Evolutionary conservation across 495 filamentous ascomycete genomes (phyloP).

Genomic region (Massariosphaeria phaeospora): DNA sequence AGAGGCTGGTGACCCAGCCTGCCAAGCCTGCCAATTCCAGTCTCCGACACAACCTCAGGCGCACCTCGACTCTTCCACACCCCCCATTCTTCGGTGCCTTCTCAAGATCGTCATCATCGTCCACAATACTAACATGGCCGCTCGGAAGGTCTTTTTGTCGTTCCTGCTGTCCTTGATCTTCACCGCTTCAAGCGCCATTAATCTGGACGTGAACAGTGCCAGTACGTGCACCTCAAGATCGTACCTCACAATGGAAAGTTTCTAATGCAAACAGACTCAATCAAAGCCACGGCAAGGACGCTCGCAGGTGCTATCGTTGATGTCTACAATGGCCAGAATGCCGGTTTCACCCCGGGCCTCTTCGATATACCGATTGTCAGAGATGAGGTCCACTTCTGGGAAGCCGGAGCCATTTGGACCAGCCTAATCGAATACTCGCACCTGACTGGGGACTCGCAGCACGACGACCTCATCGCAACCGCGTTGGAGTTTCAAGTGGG

Average conservation of each 20-base stretch:
- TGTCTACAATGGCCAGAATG: not conserved
- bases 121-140: not conserved
- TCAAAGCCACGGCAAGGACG: conserved; percentile 9
- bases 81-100: no score
- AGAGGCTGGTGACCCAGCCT: no score
- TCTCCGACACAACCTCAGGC: no score
- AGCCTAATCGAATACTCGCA: conserved; percentile 26
- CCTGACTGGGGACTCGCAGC: conserved; percentile 34
- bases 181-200: not conserved
- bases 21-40: no score
- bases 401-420: conserved; percentile 30
- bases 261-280: not conserved
- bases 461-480: conserved; percentile 25
- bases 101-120: no score
- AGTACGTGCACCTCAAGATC: not conserved
- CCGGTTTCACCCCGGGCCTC: not conserved
- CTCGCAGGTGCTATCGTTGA: conserved; percentile 1
- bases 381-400: conserved; percentile 36
- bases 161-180: conserved; percentile 1
- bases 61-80: no score
- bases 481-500: conserved; percentile 36
- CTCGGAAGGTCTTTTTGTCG: not conserved
- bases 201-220: not conserved
- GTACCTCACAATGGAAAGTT: not conserved
- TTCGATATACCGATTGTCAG: not conserved